These are phyloP conservation scores for Phalaenopsis equestris DNA, from an alignment of 106 monocot genomes.

Conservation along the genomic window DNA sequence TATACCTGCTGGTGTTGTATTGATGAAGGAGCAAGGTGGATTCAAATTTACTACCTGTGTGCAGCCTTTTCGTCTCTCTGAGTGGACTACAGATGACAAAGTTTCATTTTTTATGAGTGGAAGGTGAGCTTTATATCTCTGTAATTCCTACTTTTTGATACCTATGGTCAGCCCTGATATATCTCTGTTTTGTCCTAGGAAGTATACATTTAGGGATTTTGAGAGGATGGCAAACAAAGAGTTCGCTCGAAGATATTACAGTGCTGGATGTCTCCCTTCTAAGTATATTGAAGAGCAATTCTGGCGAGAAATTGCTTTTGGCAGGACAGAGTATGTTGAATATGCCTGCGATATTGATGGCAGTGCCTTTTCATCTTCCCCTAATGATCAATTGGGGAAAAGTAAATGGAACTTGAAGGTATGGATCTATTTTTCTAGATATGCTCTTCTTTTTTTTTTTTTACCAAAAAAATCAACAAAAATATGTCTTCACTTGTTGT, in stretches of 20 bases:
- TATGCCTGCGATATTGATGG: constrained; percentile 98
- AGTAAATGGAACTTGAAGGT: constrained; percentile 98
- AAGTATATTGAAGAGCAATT: constrained; percentile 90
- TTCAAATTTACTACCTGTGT: constrained; percentile 92
- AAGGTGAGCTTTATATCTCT: constrained; percentile 34
- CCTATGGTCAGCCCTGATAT: not conserved
- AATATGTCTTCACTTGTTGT: too few relatives aligned
- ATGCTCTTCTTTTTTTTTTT: not conserved
- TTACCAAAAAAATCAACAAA: too few relatives aligned
- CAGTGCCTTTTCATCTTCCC: constrained; percentile 89
- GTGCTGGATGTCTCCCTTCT: constrained; percentile 64
- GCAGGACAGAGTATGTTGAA: constrained; percentile 77
- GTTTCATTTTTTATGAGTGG: constrained; percentile 86
- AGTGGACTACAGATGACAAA: constrained; percentile 76
- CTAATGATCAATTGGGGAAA: constrained; percentile 75
- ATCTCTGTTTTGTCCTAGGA: constrained; percentile 43
- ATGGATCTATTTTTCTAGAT: not conserved
- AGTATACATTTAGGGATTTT: constrained; percentile 87
- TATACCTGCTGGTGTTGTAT: constrained; percentile 87
- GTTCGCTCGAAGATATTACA: constrained; percentile 67
- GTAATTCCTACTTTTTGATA: not conserved
- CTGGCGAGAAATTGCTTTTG: constrained; percentile 87
- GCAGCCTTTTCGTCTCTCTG: constrained; percentile 79
- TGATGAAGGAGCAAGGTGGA: constrained; percentile 86
- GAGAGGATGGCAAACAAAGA: constrained; percentile 95